phyloP scores from a whole-genome alignment of 108 stramenopile species.

The Stephanodiscus triporus region DNA sequence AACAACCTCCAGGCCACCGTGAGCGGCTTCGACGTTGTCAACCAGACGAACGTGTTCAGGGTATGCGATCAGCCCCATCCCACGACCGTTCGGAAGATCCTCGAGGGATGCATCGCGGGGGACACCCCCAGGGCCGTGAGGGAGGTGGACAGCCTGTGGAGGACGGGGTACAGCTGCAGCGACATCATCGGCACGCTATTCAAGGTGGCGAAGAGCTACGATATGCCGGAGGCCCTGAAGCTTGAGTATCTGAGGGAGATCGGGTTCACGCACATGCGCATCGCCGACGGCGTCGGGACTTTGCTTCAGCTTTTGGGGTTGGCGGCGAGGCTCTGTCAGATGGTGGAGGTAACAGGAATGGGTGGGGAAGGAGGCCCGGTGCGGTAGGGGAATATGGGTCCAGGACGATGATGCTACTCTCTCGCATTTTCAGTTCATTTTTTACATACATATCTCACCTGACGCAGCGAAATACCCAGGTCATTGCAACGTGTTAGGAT shows the following conservation, averaged over 20 bases:
- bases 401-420: too few species aligned
- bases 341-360: slow-evolving; percentile 28
- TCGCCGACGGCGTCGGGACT: slow-evolving; percentile 86
- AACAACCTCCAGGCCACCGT: slow-evolving; percentile 97
- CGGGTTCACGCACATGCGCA: slow-evolving; percentile 94
- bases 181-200: slow-evolving; percentile 97
- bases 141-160: slow-evolving; percentile 60
- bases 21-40: slow-evolving; percentile 86
- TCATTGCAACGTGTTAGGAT: too few species aligned
- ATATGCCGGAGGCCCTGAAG: slow-evolving; percentile 83
- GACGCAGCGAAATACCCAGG: too few species aligned
- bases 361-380: not conserved
- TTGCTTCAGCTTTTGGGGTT: slow-evolving; percentile 89
- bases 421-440: not conserved
- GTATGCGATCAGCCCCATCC: slow-evolving; percentile 99
- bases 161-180: slow-evolving; percentile 78
- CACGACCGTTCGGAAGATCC: slow-evolving; percentile 76
- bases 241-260: slow-evolving; percentile 92
- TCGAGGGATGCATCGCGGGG: slow-evolving; percentile 68
- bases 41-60: slow-evolving; percentile 92
- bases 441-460: not conserved
- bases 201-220: slow-evolving; percentile 83
- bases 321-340: slow-evolving; percentile 78
- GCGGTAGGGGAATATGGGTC: too few species aligned
- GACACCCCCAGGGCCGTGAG: slow-evolving; percentile 68